Base-by-base conservation (phyloP, 1,284 basidiomycete genomes). In the Apiotrichum domesticum region DNA sequence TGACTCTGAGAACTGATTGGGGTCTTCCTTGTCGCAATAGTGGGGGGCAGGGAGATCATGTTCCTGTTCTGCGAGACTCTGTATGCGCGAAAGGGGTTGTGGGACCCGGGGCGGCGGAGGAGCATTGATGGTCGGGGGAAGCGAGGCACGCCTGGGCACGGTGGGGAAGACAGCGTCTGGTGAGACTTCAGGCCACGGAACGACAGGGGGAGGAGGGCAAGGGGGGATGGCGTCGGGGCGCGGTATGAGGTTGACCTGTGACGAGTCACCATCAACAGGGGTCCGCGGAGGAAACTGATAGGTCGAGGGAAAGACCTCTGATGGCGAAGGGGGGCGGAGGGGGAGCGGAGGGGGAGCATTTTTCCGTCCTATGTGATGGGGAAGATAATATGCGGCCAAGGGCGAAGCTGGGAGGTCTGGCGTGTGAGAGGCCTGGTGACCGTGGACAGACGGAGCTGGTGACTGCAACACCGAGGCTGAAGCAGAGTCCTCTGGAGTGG, bases 1-100 rank as follows among this genome's bases (percentile, higher is more conserved):
- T 43, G 51, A 46, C 13, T 47, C 50, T 48, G 46, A 35, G 29
- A n/a, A 35, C 8, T 53, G 33, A 6, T 37, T 37, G 35, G 34
- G 39, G 37, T 48, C 52, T 6, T 54, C 45, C 45, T 53, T 46
- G 32, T 39, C 10, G 13, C 44, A 53, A n/a, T 41, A 15, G 37
- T 35, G 52, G 29, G 9, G 21, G 11, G 35, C 14, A 3, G 44
- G 34, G 3, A 4, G 6, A 14, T 72, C 72, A 6, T 50, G 29
- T 33, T 74, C 65, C 5, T 57, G 62, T 51, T 77, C 75, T 4
- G 75, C 69, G 1, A 73, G 53, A 2, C 69, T 72, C 56, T 74
- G 72, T 44, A 77, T 77, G 7, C 74, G 56, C 3, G 68, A 51
- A 3, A 76, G 63, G 35, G 55, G 40, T 1, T 13, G 55, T 7